Evolutionary conservation across 176 grass and related monocot genomes (phyloP).

Genomic region (Carex parvula): DNA sequence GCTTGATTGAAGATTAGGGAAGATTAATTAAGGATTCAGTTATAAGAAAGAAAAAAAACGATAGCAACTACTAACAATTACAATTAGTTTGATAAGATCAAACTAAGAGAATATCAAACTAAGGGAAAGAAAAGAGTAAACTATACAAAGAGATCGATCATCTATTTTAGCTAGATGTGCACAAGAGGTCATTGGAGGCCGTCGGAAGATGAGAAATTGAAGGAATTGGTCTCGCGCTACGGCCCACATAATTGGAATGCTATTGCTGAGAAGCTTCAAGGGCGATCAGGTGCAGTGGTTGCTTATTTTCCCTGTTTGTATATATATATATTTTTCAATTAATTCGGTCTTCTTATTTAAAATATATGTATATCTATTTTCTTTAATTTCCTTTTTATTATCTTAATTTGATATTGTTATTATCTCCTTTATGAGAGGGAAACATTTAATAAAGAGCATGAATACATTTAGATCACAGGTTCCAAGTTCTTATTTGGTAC

Average conservation of each 20-base stretch:
- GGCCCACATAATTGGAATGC: constrained; percentile 94
- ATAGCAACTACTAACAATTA: constrained; percentile 1
- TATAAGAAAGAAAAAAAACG: background rate
- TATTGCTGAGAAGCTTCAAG: constrained; percentile 90
- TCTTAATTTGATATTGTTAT: background rate
- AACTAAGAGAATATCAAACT: background rate
- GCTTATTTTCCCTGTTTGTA: background rate
- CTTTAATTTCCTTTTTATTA: background rate
- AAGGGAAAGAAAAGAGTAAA: background rate
- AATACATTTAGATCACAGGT: background rate
- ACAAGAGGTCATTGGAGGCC: constrained; percentile 92
- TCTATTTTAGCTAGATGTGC: constrained; percentile 43
- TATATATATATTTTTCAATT: background rate
- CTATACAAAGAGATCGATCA: background rate
- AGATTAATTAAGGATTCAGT: constrained; percentile 20
- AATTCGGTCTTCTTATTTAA: background rate
- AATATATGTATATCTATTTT: background rate
- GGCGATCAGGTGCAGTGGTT: constrained; percentile 63
- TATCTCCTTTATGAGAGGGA: background rate
- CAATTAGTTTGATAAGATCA: background rate
- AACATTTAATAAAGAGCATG: background rate
- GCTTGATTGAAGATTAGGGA: constrained; percentile 14
- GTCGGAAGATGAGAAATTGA: constrained; percentile 82
- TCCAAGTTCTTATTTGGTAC: no score
- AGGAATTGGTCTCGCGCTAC: constrained; percentile 59